Evolutionary conservation across 202 grass and related monocot genomes (phyloP), one percentile per base, ranked within the genome.

Genomic region (Zoysia matrella): DNA sequence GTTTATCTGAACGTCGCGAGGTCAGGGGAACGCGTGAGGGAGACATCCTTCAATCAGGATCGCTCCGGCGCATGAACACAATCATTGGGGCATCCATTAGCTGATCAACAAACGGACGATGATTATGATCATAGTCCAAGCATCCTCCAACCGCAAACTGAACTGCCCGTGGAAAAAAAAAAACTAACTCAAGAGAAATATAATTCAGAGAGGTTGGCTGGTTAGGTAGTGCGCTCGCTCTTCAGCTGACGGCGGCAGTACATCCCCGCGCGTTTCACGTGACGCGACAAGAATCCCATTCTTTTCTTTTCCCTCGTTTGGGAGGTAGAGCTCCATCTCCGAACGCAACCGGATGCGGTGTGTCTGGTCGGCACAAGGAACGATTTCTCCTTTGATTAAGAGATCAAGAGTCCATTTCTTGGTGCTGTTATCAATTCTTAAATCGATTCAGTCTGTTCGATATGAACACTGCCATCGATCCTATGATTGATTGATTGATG

Each of bases 191-290:
- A 36, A 36, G 30, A 36, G 30, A 36, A 36, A 36, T 36, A 36
- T 36, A 36, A 36, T 36, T 36, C 30, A 36, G 30, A 36, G 30
- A 36, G 30, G 30, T 36, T 36, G 78, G 52, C 45, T 6, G 52
- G 75, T 85, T 49, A 43, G 43, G 84, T 45, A 14, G 15, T 7
- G 58, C 0, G 49, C 58, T 47, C 56, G 30, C 30, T 36, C 30
- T 36, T 54, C 65, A 61, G 66, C 76, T 36, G 64, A 61, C 52
- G 51, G 48, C 52, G 45, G 52, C 12, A 45, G 30, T 36, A 36
- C 30, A 36, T 52, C 71, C 52, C 63, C 13, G 46, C 48, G 72
- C 71, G 65, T 71, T 86, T 86, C 84, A 81, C 84, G 78, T 70
- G 77, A 63, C 64, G 10, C 13, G 54, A 80, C 71, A 41, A 9